Conservation (phyloP, 139 green algal genomes). For the Penium margaritaceum region DNA sequence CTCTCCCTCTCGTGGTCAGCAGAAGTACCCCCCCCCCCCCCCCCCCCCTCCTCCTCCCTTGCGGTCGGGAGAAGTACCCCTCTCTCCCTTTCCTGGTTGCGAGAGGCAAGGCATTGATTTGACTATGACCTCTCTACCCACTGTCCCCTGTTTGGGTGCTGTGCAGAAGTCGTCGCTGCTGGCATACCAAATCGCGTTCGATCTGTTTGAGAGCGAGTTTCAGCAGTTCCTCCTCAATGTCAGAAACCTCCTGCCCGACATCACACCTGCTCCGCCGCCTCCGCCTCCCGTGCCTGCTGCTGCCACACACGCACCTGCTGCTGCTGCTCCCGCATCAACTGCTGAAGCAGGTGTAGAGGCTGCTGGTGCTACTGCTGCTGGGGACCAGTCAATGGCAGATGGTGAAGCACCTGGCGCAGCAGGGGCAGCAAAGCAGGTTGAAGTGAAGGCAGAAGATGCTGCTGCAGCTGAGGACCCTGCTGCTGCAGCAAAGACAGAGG, state of each 20-base stretch:
- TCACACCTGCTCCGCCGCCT: too few relatives aligned
- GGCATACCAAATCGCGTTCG: slow-evolving; percentile 92
- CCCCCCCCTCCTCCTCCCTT: too few relatives aligned
- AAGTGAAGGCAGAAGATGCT: slow-evolving; percentile 13
- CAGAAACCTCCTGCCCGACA: slow-evolving; percentile 23
- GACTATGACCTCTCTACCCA: too few relatives aligned
- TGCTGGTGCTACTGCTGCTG: slow-evolving; percentile 26
- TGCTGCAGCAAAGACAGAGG: slow-evolving; percentile 38
- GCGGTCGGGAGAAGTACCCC: too few relatives aligned
- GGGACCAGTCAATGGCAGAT: slow-evolving; percentile 40
- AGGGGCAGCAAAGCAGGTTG: too few relatives aligned
- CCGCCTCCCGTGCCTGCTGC: slow-evolving; percentile 10
- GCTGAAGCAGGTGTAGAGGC: slow-evolving; percentile 23
- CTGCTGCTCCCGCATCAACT: slow-evolving; percentile 4
- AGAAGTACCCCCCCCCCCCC: too few relatives aligned
- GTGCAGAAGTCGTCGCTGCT: too few relatives aligned
- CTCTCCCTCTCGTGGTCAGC: too few relatives aligned
- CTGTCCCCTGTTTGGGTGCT: too few relatives aligned
- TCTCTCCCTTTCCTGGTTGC: too few relatives aligned
- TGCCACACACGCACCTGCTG: background rate
- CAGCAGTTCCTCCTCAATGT: slow-evolving; percentile 79
- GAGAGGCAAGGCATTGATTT: too few relatives aligned
- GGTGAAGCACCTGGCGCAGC: too few relatives aligned
- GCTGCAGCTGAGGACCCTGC: background rate
- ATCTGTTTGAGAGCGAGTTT: slow-evolving; percentile 91